Evolutionary conservation across 768 basidiomycete genomes (phyloP).

Genomic region (Leccinum aurantiacum): DNA sequence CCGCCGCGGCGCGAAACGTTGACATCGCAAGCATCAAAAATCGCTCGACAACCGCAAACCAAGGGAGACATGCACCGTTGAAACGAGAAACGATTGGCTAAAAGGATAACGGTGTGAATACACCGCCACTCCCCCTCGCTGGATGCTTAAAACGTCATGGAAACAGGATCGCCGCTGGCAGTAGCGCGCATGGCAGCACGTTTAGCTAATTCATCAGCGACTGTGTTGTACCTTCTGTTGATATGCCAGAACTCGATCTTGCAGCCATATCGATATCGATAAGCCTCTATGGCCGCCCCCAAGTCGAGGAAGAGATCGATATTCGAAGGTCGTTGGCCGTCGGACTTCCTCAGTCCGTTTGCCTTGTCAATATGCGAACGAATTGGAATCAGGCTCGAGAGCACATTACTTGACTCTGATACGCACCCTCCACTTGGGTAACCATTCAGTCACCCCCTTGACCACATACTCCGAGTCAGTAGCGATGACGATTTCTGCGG

Average conservation of each 20-base stretch:
- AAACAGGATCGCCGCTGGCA: not conserved
- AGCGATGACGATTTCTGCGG: not conserved
- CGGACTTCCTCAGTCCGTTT: conserved; percentile 1
- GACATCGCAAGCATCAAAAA: no score
- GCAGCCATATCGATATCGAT: conserved; percentile 1
- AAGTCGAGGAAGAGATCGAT: conserved; percentile 8
- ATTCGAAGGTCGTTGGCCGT: conserved; percentile 5
- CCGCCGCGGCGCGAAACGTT: no score
- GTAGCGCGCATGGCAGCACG: not conserved
- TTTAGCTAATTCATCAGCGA: conserved; percentile 29
- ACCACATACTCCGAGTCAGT: conserved; percentile 12
- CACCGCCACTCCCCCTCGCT: no score
- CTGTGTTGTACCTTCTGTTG: conserved; percentile 21
- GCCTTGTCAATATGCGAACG: not conserved
- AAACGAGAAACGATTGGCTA: no score
- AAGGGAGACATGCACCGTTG: not conserved
- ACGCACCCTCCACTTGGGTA: conserved; percentile 9
- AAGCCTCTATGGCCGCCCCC: not conserved
- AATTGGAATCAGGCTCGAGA: no score
- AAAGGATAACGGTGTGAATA: no score
- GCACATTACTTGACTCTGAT: not conserved
- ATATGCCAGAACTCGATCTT: conserved; percentile 29
- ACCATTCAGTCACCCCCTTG: conserved; percentile 10
- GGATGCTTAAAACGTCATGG: no score
- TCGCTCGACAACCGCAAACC: no score